Evolutionary conservation across 495 filamentous ascomycete species (phyloP), one percentile per base, ranked within the genome.

Genomic region (Parathielavia hyrcaniae): DNA sequence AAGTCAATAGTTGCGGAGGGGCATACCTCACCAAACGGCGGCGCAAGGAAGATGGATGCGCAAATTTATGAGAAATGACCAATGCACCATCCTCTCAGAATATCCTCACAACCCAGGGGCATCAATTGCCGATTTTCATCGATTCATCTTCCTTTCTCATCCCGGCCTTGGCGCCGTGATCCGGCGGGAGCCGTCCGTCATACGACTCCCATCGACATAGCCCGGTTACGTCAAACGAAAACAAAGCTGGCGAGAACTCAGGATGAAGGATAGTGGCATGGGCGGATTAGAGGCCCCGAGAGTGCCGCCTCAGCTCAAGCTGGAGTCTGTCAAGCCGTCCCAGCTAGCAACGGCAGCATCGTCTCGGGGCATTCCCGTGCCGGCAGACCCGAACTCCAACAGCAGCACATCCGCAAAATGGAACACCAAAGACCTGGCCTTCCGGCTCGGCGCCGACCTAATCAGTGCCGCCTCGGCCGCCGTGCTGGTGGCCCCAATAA

Each of bases 401-500:
- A 50, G 44, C 38, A 36, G 32, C 22, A 23, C 40, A 12, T 23
- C 43, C 13, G 2, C 51, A 35, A 61, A 76, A 76, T 91, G 90
- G 88, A 96, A 95, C 67, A 91, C 89, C 26, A 81, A 81, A 57
- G 82, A 88, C 59, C 70, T 95, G 20, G 80, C 79, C 14, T 66
- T 79, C 59, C 81, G 90, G 46, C 65, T 96, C 14, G 81, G 79
- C 38, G 83, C 85, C n/a, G 92, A 97, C 74, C 64, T 81, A 8
- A 67, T 80, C 51, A 85, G 87, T 65, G 92, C 93, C 4, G 79
- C 83, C 12, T 78, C 79, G 9, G 92, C 92, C 8, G 90, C 89
- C n/a, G 82, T 82, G 30, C 73, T 93, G 44, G 86, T 96, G 61
- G 88, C 92, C 61, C 92, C 92, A 9, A 66, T 93, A 32, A 95